phyloP scores from a whole-genome alignment of 306 rosid genomes.

The Cicer cuneatum region DNA sequence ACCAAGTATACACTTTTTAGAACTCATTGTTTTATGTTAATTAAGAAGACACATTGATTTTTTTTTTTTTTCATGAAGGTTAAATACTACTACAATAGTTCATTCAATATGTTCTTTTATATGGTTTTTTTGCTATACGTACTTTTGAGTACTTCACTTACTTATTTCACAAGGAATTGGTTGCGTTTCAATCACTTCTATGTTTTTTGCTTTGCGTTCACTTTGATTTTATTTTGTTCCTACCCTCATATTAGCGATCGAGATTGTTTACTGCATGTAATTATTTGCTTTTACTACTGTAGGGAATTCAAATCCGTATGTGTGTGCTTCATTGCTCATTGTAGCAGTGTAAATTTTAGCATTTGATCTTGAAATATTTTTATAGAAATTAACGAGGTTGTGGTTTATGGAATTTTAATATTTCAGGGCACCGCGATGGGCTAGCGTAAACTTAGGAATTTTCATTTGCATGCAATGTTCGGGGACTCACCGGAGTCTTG shows the following conservation, averaged over 20 bases:
- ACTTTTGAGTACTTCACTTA: neutral
- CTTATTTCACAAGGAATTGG: constrained; percentile 1
- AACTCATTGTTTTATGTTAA: constrained; percentile 26
- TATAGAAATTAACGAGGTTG: neutral
- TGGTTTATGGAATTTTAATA: constrained; percentile 28
- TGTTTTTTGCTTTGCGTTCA: constrained; percentile 22
- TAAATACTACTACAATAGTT: constrained; percentile 18
- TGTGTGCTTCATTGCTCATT: constrained; percentile 1
- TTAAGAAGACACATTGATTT: neutral
- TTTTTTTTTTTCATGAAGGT: constrained; percentile 9
- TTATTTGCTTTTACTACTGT: too few relatives aligned
- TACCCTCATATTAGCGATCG: too few relatives aligned
- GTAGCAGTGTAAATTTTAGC: neutral
- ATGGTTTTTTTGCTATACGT: neutral
- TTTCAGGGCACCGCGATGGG: constrained; percentile 98
- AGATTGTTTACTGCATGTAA: too few relatives aligned
- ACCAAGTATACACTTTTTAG: constrained; percentile 64
- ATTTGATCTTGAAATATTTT: neutral
- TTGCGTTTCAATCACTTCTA: neutral
- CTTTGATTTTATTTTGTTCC: constrained; percentile 3
- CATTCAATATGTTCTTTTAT: neutral
- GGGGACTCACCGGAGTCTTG: constrained; percentile 95
- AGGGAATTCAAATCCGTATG: neutral
- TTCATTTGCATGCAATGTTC: constrained; percentile 97
- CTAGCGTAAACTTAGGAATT: constrained; percentile 91